Evolutionary conservation across 2,329 filamentous ascomycete genomes (phyloP), one percentile per base, ranked within the genome.

Genomic region (Elsinoe perseae): DNA sequence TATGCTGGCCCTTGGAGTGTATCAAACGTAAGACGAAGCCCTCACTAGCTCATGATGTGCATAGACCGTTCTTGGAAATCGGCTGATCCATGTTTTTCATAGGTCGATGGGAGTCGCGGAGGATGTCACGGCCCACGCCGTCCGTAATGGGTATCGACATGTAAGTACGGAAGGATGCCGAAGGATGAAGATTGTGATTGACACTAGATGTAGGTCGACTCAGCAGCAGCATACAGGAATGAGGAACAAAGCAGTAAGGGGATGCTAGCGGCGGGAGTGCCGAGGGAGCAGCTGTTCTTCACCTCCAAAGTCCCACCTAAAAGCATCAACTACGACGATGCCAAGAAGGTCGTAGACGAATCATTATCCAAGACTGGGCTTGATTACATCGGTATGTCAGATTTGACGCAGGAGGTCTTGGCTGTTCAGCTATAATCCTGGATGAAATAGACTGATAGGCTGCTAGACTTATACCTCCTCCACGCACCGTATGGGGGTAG

Each of bases 341-440:
- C 86, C 20, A 83, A 82, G 68, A 75, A 75, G 14, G 79, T 83
- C 61, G 77, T 95, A 61, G 72, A 84, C 61, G 73, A 77, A 54
- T 86, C 83, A 14, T 72, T 91, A 20, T 70, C 76, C 54, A 77
- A 82, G 58, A 81, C 83, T 0, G 79, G 80, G 1, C 65, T 74
- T 8, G 64, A 68, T 10, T 75, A 75, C 57, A 69, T 75, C 27
- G 53, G 53, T 56, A 30, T 18, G 50, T 14, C 34, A 20, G 14
- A 8, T 6, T 8, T 28, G 16, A 25, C 6, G 43, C 7, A n/a
- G 18, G 7, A 12, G 21, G 10, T 20, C 40, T 4, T n/a, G n/a
- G n/a, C n/a, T n/a, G n/a, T 14, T 12, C 14, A 30, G 20, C 44
- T 32, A 30, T 30, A 18, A 7, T 4, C 9, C 16, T 27, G 23